Percentiles rank a stretch among this genome's conserved stretches.
Evolutionary conservation across 164 flowering plant genomes (phyloP).

Genomic region (Stephania yunnanensis): DNA sequence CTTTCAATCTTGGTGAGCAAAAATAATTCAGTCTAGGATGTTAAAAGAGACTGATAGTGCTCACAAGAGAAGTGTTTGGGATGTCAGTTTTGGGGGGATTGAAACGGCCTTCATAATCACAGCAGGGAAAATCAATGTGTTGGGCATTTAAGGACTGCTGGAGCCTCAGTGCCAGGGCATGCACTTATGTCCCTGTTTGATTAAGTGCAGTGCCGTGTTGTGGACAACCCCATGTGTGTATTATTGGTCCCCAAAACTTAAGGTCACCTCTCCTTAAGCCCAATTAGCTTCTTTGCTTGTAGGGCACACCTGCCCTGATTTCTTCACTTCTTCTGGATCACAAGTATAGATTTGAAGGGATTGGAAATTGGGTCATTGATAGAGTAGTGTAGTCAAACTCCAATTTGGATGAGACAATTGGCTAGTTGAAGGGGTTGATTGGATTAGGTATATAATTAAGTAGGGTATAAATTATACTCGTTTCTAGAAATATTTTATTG

Average conservation of each 20-base stretch:
- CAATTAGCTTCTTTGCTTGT: background rate
- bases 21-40: background rate
- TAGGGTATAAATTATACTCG: no score
- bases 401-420: no score
- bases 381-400: no score
- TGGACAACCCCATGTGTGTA: conserved; percentile 47
- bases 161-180: background rate
- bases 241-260: conserved; percentile 24
- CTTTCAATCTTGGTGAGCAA: background rate
- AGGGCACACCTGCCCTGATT: background rate
- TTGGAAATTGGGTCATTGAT: no score
- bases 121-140: conserved; percentile 29
- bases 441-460: no score
- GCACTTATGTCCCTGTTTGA: background rate
- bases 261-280: background rate
- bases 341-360: no score
- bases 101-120: conserved; percentile 40
- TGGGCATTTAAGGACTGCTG: conserved; percentile 28
- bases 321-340: no score
- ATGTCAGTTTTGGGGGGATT: conserved; percentile 21
- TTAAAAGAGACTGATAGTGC: background rate
- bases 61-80: conserved; percentile 14
- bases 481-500: no score
- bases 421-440: no score
- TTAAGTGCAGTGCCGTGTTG: background rate